Evolutionary conservation across 352 stramenopile species (phyloP).

Genomic region (Phytophthora citricola): DNA sequence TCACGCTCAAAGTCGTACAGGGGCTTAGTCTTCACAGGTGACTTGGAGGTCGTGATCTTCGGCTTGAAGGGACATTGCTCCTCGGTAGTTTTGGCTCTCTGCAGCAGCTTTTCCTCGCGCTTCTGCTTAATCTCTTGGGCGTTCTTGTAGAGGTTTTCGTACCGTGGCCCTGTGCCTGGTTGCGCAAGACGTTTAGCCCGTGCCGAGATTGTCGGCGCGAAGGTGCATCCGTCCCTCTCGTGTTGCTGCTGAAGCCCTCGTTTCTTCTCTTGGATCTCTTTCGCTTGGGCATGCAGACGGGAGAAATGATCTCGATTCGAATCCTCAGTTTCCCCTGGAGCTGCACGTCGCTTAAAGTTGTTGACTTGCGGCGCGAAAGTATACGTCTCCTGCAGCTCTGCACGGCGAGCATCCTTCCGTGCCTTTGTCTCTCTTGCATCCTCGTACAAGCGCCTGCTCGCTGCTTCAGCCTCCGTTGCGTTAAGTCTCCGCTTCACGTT

Average conservation of each 20-base stretch:
- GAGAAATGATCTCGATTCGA: slow-evolving; percentile 52
- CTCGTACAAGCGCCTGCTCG: slow-evolving; percentile 68
- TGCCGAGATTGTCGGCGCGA: slow-evolving; percentile 72
- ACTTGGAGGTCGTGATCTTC: slow-evolving; percentile 74
- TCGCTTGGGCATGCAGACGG: slow-evolving; percentile 62
- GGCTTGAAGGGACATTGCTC: slow-evolving; percentile 83
- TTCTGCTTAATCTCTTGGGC: slow-evolving; percentile 73
- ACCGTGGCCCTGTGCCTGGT: slow-evolving; percentile 48
- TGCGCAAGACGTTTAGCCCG: slow-evolving; percentile 62
- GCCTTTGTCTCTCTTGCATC: slow-evolving; percentile 65
- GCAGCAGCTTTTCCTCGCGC: slow-evolving; percentile 70
- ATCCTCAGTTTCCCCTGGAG: slow-evolving; percentile 35
- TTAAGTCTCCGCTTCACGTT: slow-evolving; percentile 67
- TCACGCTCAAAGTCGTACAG: slow-evolving; percentile 78
- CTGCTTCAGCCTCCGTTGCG: slow-evolving; percentile 54
- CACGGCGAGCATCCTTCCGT: slow-evolving; percentile 59
- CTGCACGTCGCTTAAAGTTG: slow-evolving; percentile 49
- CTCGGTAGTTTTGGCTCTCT: slow-evolving; percentile 57
- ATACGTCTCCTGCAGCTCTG: slow-evolving; percentile 59
- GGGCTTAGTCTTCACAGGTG: slow-evolving; percentile 54
- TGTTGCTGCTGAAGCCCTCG: slow-evolving; percentile 62
- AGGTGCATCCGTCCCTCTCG: slow-evolving; percentile 62
- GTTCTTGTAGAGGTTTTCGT: slow-evolving; percentile 82
- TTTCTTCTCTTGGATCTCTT: slow-evolving; percentile 58
- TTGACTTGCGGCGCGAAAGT: slow-evolving; percentile 72